These are phyloP conservation scores for Euphorbia tirucalli DNA, from an alignment of 345 rosid genomes.

Conservation along the genomic window DNA sequence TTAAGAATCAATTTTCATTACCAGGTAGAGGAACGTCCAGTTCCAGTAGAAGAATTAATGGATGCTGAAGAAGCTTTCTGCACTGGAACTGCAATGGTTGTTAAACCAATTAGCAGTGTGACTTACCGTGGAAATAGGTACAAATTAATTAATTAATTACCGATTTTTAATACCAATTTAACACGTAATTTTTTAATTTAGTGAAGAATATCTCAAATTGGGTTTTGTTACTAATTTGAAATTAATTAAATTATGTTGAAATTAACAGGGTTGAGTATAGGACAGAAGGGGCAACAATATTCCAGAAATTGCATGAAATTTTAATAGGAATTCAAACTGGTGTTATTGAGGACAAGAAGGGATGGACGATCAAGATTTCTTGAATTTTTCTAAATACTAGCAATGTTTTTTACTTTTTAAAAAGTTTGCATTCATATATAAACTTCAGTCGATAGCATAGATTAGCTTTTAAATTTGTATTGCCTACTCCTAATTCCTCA, in stretches of 20 bases:
- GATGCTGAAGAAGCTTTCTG: slow-evolving; percentile 54
- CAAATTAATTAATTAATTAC: neutral
- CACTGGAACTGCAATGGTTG: slow-evolving; percentile 47
- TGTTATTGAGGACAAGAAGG: slow-evolving; percentile 46
- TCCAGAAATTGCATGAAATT: slow-evolving; percentile 27
- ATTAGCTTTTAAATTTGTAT: too few species aligned
- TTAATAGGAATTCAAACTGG: slow-evolving; percentile 55
- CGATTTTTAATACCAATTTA: neutral
- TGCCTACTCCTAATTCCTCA: too few species aligned
- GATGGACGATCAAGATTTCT: slow-evolving; percentile 44
- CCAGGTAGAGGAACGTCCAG: slow-evolving; percentile 40
- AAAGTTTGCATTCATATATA: too few species aligned
- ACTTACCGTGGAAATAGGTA: slow-evolving; percentile 35
- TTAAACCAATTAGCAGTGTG: slow-evolving; percentile 35
- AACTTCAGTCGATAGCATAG: too few species aligned
- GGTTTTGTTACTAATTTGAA: too few species aligned
- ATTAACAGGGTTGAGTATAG: slow-evolving; percentile 49
- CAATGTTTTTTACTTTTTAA: too few species aligned
- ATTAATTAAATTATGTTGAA: too few species aligned
- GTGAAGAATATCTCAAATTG: too few species aligned
- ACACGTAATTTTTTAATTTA: too few species aligned
- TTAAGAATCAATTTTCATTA: neutral
- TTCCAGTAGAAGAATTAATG: slow-evolving; percentile 32
- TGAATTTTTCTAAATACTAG: slow-evolving; percentile 24
- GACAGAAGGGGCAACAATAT: slow-evolving; percentile 32